phyloP scores from a whole-genome alignment of 495 filamentous ascomycete species.

The Hyphodiscus hymeniophilus region DNA sequence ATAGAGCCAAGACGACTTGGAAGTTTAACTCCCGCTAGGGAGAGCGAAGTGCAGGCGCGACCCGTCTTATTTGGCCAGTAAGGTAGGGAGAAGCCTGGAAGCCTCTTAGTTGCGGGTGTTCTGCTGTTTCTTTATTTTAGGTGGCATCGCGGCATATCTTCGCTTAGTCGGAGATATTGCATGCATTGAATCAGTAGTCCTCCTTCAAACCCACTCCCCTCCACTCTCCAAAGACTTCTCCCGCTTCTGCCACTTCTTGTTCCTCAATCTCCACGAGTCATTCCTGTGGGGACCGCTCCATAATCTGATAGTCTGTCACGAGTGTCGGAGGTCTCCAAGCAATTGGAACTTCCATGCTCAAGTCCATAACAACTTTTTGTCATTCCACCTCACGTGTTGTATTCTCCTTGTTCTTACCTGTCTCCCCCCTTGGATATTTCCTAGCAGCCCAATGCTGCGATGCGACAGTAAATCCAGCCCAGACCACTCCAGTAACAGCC shows the following conservation, averaged over 20 bases:
- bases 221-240: background rate
- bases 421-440: background rate
- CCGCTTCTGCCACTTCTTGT: background rate
- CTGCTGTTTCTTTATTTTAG: constrained; percentile 1
- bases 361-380: too few relatives aligned
- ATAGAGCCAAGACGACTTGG: too few relatives aligned
- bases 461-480: constrained; percentile 16
- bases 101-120: too few relatives aligned
- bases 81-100: too few relatives aligned
- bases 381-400: background rate
- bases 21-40: constrained; percentile 13
- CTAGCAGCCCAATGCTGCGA: constrained; percentile 3
- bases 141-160: constrained; percentile 4
- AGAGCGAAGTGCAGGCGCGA: background rate
- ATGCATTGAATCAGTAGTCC: too few relatives aligned
- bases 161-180: too few relatives aligned
- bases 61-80: too few relatives aligned
- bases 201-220: background rate
- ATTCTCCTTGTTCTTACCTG: background rate
- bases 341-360: too few relatives aligned
- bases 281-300: too few relatives aligned
- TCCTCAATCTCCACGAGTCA: too few relatives aligned
- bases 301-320: too few relatives aligned
- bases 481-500: constrained; percentile 15
- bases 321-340: too few relatives aligned